Conservation (phyloP, 129 eudicot species). For the Lonicera japonica region DNA sequence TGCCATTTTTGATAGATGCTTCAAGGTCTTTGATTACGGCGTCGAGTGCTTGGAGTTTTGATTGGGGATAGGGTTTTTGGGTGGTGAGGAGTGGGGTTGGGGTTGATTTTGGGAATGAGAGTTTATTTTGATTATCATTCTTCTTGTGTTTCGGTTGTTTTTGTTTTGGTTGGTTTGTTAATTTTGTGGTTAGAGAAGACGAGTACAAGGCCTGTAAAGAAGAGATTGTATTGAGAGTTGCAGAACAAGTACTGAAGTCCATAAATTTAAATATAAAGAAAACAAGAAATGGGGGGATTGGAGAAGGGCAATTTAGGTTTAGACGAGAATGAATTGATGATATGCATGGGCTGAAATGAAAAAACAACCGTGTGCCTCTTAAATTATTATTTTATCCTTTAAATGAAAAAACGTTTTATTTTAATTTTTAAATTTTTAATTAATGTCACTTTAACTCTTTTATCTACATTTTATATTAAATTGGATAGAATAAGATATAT, state of each 20-base stretch:
- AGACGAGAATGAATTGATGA: background rate
- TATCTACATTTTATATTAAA: too few relatives aligned
- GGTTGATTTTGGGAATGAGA: constrained; percentile 25
- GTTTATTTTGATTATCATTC: background rate
- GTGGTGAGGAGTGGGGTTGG: constrained; percentile 41
- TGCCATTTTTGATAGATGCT: constrained; percentile 43
- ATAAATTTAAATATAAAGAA: too few relatives aligned
- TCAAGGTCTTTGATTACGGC: constrained; percentile 51
- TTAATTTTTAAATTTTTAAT: too few relatives aligned
- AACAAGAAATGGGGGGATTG: background rate
- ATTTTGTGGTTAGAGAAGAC: background rate
- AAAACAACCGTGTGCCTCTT: too few relatives aligned
- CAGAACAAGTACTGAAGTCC: too few relatives aligned
- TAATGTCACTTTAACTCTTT: too few relatives aligned
- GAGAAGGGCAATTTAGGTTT: background rate
- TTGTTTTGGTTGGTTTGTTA: constrained; percentile 16
- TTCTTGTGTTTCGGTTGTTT: background rate
- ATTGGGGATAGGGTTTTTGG: constrained; percentile 23
- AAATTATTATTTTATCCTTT: too few relatives aligned
- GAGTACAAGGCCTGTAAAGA: background rate
- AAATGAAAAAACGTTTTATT: too few relatives aligned
- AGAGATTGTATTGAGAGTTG: too few relatives aligned
- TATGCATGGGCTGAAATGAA: too few relatives aligned
- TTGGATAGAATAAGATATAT: too few relatives aligned
- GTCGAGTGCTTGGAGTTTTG: constrained; percentile 63